Conservation (phyloP, 2,329 filamentous ascomycete species). For the Aspergillus jensenii region DNA sequence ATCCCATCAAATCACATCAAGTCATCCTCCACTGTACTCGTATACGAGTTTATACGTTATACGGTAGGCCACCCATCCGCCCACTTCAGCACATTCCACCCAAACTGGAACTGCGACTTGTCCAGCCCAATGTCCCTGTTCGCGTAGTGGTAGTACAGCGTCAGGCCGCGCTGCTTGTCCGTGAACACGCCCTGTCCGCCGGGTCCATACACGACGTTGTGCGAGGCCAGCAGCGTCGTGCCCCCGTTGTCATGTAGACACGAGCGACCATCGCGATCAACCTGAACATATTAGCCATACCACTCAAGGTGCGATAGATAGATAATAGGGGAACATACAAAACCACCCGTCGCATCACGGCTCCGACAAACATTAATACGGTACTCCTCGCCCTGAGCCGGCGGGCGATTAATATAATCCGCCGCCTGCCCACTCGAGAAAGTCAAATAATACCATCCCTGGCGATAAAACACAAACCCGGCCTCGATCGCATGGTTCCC, state of each 20-base stretch:
- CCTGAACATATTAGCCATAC: constrained; percentile 15
- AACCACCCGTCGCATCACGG: constrained; percentile 52
- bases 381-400: constrained; percentile 61
- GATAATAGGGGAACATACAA: constrained; percentile 39
- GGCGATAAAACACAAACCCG: constrained; percentile 55
- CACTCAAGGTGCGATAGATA: not conserved
- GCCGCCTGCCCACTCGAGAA: constrained; percentile 58
- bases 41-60: not conserved
- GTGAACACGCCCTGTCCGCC: constrained; percentile 55
- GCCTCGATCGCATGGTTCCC: constrained; percentile 59
- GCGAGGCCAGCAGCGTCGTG: constrained; percentile 59
- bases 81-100: constrained; percentile 50
- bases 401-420: constrained; percentile 51
- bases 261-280: constrained; percentile 54
- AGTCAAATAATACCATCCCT: constrained; percentile 63
- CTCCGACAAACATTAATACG: constrained; percentile 64
- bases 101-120: constrained; percentile 47
- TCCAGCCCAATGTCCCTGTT: constrained; percentile 52
- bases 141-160: constrained; percentile 65
- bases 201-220: constrained; percentile 63
- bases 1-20: no score
- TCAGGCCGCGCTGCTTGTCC: constrained; percentile 45
- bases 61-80: constrained; percentile 44
- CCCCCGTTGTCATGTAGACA: constrained; percentile 58
- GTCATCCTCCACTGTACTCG: no score